Conservation (phyloP, 1,139 yeast genomes). For the Taphrina flavorubra region DNA sequence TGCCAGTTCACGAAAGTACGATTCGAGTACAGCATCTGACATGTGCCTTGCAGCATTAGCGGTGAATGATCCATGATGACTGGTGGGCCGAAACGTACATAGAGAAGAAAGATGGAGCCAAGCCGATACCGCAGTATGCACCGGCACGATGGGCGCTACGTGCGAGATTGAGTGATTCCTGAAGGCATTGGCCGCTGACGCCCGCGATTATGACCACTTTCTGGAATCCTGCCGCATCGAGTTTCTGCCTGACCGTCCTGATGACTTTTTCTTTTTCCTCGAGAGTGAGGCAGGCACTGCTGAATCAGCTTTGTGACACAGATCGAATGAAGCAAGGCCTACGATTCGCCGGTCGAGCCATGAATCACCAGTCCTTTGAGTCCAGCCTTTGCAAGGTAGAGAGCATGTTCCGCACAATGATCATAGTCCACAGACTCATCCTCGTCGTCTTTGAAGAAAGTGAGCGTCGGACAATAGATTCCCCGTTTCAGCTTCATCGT, state of each 20-base stretch:
- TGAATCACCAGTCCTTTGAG: slow-evolving; percentile 58
- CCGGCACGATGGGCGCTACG: slow-evolving; percentile 55
- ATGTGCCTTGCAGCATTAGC: slow-evolving; percentile 18
- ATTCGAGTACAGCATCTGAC: slow-evolving; percentile 6
- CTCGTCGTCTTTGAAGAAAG: slow-evolving; percentile 57
- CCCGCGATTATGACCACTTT: slow-evolving; percentile 57
- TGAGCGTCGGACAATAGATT: slow-evolving; percentile 48
- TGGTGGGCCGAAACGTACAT: slow-evolving; percentile 46
- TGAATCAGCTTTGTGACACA: neutral
- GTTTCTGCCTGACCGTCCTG: slow-evolving; percentile 52
- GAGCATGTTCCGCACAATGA: slow-evolving; percentile 57
- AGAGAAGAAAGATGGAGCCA: slow-evolving; percentile 60
- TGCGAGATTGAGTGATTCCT: slow-evolving; percentile 56
- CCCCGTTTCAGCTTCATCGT: slow-evolving; percentile 6
- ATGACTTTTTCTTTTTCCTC: slow-evolving; percentile 55
- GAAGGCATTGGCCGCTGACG: slow-evolving; percentile 55
- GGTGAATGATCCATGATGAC: neutral
- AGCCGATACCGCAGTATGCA: slow-evolving; percentile 57
- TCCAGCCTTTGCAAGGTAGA: slow-evolving; percentile 55
- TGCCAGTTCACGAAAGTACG: slow-evolving; percentile 19
- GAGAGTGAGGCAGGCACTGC: slow-evolving; percentile 54
- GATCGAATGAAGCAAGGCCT: neutral
- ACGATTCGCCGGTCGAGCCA: slow-evolving; percentile 61
- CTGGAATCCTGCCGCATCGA: slow-evolving; percentile 50
- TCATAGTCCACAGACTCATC: slow-evolving; percentile 54